Conservation (phyloP, 306 rosid species). For the Castanea mollissima region DNA sequence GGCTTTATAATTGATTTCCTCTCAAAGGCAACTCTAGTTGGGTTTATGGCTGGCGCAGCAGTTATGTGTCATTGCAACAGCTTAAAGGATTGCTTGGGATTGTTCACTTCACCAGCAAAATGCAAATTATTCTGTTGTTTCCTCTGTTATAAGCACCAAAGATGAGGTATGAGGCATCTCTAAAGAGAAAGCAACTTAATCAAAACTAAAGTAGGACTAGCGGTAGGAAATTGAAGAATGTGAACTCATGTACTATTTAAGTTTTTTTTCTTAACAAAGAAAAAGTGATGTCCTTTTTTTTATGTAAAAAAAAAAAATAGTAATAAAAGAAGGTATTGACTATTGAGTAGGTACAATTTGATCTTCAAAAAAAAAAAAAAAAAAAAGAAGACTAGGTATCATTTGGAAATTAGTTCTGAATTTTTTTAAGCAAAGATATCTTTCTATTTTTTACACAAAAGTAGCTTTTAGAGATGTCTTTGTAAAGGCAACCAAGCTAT, state of each 20-base stretch:
- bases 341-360: too few species aligned
- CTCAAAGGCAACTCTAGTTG: conserved; percentile 90
- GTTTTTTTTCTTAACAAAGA: too few species aligned
- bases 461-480: not conserved
- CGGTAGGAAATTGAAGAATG: too few species aligned
- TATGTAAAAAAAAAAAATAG: too few species aligned
- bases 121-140: conserved; percentile 77
- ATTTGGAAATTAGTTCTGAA: not conserved
- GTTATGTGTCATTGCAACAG: conserved; percentile 87
- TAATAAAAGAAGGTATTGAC: too few species aligned
- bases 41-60: conserved; percentile 98
- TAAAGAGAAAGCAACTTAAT: not conserved
- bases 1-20: conserved; percentile 95
- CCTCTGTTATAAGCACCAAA: conserved; percentile 58
- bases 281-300: not conserved
- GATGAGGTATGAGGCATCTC: conserved; percentile 50
- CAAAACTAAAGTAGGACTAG: not conserved
- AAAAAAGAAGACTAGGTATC: not conserved
- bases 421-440: not conserved
- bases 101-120: conserved; percentile 70
- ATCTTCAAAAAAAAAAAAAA: too few species aligned
- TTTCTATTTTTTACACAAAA: not conserved
- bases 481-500: conserved; percentile 10
- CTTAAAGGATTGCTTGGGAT: conserved; percentile 93
- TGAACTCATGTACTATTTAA: too few species aligned